A percentile compares a stretch with the other conserved stretches of the same genome.
phyloP scores from a whole-genome alignment of 2,329 filamentous ascomycete genomes.

The Pseudopyricularia javanii region DNA sequence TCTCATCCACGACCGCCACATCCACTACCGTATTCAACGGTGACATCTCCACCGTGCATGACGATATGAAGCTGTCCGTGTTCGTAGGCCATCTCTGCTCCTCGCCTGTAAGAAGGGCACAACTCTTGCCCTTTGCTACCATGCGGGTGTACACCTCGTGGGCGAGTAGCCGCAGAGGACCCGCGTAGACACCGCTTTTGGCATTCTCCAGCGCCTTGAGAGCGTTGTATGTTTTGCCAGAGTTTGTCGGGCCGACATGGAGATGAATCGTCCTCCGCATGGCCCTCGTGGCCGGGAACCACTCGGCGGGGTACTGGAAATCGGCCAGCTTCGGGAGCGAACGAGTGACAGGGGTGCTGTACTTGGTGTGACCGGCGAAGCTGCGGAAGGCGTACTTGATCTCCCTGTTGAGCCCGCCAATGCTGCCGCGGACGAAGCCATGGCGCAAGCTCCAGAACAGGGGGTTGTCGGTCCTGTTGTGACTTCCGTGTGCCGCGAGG shows the following conservation, averaged over 20 bases:
- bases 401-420: conserved; percentile 38
- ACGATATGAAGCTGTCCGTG: conserved; percentile 48
- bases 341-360: conserved; percentile 14
- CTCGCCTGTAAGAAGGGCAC: conserved; percentile 81
- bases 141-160: conserved; percentile 93
- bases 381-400: conserved; percentile 58
- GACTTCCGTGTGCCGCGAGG: conserved; percentile 25
- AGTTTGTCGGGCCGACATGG: conserved; percentile 94
- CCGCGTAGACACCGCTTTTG: conserved; percentile 73
- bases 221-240: conserved; percentile 93
- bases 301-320: conserved; percentile 78
- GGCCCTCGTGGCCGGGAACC: conserved; percentile 75
- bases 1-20: conserved; percentile 94
- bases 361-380: conserved; percentile 43
- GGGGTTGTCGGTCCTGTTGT: conserved; percentile 31
- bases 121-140: conserved; percentile 61
- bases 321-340: conserved; percentile 59
- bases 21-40: conserved; percentile 50
- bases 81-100: conserved; percentile 61
- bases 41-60: conserved; percentile 90
- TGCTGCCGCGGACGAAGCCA: conserved; percentile 43
- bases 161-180: conserved; percentile 75
- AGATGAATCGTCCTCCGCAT: conserved; percentile 77
- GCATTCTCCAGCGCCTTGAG: conserved; percentile 71
- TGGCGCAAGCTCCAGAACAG: conserved; percentile 46